Evolutionary conservation across 1,139 yeast species (phyloP), one percentile per base, ranked within the genome.

Genomic region (Candida dubliniensis): DNA sequence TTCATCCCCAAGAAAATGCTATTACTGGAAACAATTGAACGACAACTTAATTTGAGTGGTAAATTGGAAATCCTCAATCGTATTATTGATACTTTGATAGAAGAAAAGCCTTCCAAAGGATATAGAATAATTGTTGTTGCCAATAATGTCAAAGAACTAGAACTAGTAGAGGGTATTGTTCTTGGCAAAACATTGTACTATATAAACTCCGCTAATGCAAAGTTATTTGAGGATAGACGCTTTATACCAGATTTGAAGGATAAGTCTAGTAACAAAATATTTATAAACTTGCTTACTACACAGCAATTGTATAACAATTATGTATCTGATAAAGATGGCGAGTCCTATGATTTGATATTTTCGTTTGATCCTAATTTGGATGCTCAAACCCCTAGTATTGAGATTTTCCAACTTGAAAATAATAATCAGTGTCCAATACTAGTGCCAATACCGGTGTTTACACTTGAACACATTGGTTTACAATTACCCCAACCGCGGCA

Each of bases 1-100:
- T 85, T 81, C 54, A 81, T 85, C 57, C 89, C 93, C 10, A 79
- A 82, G 49, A 82, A 82, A 46, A 65, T 85, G 47, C 59, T 86
- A 14, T 63, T 84, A 34, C 77, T 80, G 80, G 87, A 84, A 50
- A 72, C 85, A 0, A 83, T 78, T 47, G 82, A 79, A 46, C 63
- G 77, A 37, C 63, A 84, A 40, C 65, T 73, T 34, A 64, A 66
- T 33, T 68, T 82, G 26, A 79, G 87, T 15, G 86, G 84, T 31
- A 84, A 84, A 54, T 79, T 83, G 47, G 67, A 68, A 45, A 63
- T 76, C 40, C 71, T 84, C 49, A 81, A 84, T 52, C 62, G 72
- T 33, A 55, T 85, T 7, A 58, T 85, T 25, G 76, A 73, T 48
- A 48, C 59, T 1, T 47, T 69, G 9, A 50, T 67, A 8, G 57